Percentiles rank a stretch among this genome's conserved stretches.
These are phyloP conservation scores for Gastroboletus turbinatus DNA, from an alignment of 1,284 basidiomycete genomes.

Conservation along the genomic window DNA sequence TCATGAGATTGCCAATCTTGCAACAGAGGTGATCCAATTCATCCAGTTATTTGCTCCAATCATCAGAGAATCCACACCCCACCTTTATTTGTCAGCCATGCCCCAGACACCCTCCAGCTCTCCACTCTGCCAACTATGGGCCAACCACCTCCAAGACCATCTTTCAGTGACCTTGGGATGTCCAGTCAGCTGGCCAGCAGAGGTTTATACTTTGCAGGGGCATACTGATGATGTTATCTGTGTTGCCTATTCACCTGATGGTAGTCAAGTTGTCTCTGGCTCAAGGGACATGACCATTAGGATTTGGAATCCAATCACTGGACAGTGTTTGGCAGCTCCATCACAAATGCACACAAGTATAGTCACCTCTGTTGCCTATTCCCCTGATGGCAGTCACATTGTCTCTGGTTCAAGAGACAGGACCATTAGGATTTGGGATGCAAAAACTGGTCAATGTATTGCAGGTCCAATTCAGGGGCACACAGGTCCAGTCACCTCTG, in stretches of 20 bases:
- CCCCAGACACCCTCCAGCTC: constrained; percentile 24
- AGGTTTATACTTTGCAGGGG: constrained; percentile 14
- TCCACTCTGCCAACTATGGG: constrained; percentile 15
- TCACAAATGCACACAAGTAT: neutral
- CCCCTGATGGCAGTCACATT: constrained; percentile 14
- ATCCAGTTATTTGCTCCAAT: constrained; percentile 21
- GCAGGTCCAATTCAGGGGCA: constrained; percentile 15
- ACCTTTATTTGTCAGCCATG: constrained; percentile 26
- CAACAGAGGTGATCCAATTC: constrained; percentile 20
- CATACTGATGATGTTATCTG: constrained; percentile 5
- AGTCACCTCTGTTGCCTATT: constrained; percentile 13
- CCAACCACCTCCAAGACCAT: constrained; percentile 16
- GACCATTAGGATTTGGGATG: constrained; percentile 16
- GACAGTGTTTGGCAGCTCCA: constrained; percentile 15
- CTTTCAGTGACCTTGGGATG: constrained; percentile 8
- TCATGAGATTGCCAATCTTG: constrained; percentile 19
- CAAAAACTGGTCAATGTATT: constrained; percentile 11
- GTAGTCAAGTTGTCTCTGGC: constrained; percentile 15
- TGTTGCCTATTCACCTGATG: constrained; percentile 26
- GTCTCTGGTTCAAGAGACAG: constrained; percentile 10
- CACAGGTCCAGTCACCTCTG: neutral
- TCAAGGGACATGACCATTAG: constrained; percentile 14
- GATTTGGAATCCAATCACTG: constrained; percentile 21
- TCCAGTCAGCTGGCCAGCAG: constrained; percentile 19
- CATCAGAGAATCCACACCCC: constrained; percentile 22